Evolutionary conservation across 352 stramenopile genomes (phyloP).

Genomic region (Halophytophthora batemanensis): DNA sequence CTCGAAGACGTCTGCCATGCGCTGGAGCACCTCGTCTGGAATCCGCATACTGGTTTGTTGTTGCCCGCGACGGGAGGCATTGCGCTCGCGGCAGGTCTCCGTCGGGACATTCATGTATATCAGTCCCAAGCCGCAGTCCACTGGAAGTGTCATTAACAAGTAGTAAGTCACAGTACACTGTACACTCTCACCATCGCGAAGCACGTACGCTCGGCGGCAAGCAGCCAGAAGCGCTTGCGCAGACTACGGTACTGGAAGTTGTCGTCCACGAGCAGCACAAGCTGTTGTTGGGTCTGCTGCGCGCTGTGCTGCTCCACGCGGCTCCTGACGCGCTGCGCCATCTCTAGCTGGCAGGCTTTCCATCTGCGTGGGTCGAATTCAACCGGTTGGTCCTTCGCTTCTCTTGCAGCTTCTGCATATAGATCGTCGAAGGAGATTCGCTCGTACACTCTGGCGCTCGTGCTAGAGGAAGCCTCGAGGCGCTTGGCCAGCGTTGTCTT

Average conservation of each 20-base stretch:
- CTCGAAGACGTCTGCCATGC: slow-evolving; percentile 54
- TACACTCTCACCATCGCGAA: neutral
- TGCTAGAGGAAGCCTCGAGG: slow-evolving; percentile 11
- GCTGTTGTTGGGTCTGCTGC: neutral
- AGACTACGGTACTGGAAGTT: slow-evolving; percentile 69
- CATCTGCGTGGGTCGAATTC: slow-evolving; percentile 50
- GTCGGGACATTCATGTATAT: slow-evolving; percentile 31
- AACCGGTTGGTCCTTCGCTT: neutral
- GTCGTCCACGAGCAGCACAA: slow-evolving; percentile 66
- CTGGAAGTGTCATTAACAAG: slow-evolving; percentile 21
- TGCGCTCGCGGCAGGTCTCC: slow-evolving; percentile 36
- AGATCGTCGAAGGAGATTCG: slow-evolving; percentile 63
- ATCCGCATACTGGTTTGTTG: slow-evolving; percentile 17
- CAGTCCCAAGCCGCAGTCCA: slow-evolving; percentile 43
- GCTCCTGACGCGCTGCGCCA: slow-evolving; percentile 28
- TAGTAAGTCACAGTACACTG: slow-evolving; percentile 11
- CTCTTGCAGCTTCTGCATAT: slow-evolving; percentile 20
- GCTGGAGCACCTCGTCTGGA: slow-evolving; percentile 39
- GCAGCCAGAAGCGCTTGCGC: slow-evolving; percentile 64
- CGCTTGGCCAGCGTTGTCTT: slow-evolving; percentile 60
- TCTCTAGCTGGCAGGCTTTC: slow-evolving; percentile 50
- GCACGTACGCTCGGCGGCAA: slow-evolving; percentile 40
- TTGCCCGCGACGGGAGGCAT: slow-evolving; percentile 23
- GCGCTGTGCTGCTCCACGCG: slow-evolving; percentile 7
- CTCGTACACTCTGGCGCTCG: slow-evolving; percentile 17